Conservation (phyloP, 176 grass and related monocot species). For the maize (Zea mays) region Zm-B73-REFERENCE-NAM-5.0 NC_050098.1:153743501-153744000, state of each 20-base stretch:
- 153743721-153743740: no score
- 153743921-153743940: not conserved
- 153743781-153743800: not conserved
- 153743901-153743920: not conserved
- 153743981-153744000: not conserved
- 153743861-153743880: not conserved
- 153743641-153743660: not conserved
- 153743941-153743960: not conserved
- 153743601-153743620: not conserved
- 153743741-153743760: not conserved
- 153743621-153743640: no score
- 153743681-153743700: no score
- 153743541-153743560: no score
- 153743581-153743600: no score
- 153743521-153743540: no score
- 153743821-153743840: not conserved
- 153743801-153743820: not conserved
- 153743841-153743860: not conserved
- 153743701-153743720: no score
- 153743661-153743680: not conserved
- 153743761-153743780: not conserved
- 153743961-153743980: not conserved
- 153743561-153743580: no score
- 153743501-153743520: no score
- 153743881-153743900: not conserved